phyloP scores from a whole-genome alignment of 306 rosid genomes.

The Amphicarpaea edgeworthii region DNA sequence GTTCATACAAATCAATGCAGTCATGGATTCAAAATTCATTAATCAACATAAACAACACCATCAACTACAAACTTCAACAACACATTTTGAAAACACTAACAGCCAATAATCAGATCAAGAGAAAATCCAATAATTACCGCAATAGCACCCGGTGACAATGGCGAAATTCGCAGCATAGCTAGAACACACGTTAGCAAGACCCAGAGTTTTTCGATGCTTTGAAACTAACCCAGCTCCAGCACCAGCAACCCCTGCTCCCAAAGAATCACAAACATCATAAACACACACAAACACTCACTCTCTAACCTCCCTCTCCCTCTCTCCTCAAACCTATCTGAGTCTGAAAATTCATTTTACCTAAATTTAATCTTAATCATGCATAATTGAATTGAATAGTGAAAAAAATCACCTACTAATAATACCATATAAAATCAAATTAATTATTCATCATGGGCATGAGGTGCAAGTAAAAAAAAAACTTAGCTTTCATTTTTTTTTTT shows the following conservation, averaged over 20 bases:
- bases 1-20: conserved; percentile 8
- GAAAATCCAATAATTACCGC: conserved; percentile 61
- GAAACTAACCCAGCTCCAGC: conserved; percentile 84
- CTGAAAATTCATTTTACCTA: background rate
- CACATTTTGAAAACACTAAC: conserved; percentile 22
- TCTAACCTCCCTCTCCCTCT: conserved; percentile 7
- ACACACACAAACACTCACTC: conserved; percentile 2
- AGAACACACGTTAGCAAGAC: conserved; percentile 67
- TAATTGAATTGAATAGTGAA: background rate
- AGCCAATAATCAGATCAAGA: conserved; percentile 15
- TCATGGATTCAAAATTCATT: conserved; percentile 11
- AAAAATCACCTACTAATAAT: background rate
- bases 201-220: conserved; percentile 75
- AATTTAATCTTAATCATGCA: background rate
- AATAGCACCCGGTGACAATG: conserved; percentile 81
- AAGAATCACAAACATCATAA: conserved; percentile 27
- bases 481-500: background rate
- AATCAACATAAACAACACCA: background rate
- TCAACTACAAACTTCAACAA: background rate
- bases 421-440: background rate
- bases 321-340: background rate
- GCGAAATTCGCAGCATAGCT: conserved; percentile 81
- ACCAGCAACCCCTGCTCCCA: conserved; percentile 75
- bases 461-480: background rate
- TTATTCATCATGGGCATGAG: background rate